A percentile compares a stretch with the other conserved stretches of the same genome.
Evolutionary conservation across 306 rosid species (phyloP).

Genomic region (Calophaca sinica): DNA sequence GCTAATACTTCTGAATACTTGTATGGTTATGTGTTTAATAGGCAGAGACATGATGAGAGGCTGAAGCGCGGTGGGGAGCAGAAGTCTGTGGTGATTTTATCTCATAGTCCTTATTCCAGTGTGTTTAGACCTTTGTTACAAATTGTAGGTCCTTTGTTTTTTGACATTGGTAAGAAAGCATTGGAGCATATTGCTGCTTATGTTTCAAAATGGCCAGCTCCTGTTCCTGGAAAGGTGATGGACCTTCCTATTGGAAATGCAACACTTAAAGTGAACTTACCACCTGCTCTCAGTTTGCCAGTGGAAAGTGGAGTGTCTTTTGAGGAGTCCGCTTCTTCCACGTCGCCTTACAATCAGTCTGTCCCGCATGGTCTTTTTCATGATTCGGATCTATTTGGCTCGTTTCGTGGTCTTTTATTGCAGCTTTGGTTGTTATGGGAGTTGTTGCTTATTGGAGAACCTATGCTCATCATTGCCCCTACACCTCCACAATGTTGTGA

Average conservation of each 20-base stretch:
- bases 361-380: slow-evolving; percentile 89
- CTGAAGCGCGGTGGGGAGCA: slow-evolving; percentile 96
- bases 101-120: slow-evolving; percentile 75
- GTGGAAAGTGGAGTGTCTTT: slow-evolving; percentile 57
- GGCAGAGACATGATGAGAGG: slow-evolving; percentile 98
- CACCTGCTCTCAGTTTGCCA: slow-evolving; percentile 82
- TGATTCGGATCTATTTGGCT: slow-evolving; percentile 87
- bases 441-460: slow-evolving; percentile 88
- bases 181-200: slow-evolving; percentile 89
- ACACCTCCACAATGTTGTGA: slow-evolving; percentile 96
- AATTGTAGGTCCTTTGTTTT: slow-evolving; percentile 90
- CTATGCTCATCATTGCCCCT: slow-evolving; percentile 87
- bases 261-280: slow-evolving; percentile 80
- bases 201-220: slow-evolving; percentile 90
- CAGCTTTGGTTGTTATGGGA: slow-evolving; percentile 99
- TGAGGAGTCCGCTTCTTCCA: slow-evolving; percentile 72
- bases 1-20: slow-evolving; percentile 57
- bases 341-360: slow-evolving; percentile 64
- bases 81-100: slow-evolving; percentile 88
- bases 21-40: slow-evolving; percentile 91
- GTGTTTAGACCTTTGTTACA: slow-evolving; percentile 92
- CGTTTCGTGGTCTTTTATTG: slow-evolving; percentile 76
- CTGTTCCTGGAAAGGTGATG: slow-evolving; percentile 80
- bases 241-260: slow-evolving; percentile 98
- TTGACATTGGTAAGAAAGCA: slow-evolving; percentile 89